Evolutionary conservation across 345 rosid genomes (phyloP).

Genomic region (Citropsis articulata): DNA sequence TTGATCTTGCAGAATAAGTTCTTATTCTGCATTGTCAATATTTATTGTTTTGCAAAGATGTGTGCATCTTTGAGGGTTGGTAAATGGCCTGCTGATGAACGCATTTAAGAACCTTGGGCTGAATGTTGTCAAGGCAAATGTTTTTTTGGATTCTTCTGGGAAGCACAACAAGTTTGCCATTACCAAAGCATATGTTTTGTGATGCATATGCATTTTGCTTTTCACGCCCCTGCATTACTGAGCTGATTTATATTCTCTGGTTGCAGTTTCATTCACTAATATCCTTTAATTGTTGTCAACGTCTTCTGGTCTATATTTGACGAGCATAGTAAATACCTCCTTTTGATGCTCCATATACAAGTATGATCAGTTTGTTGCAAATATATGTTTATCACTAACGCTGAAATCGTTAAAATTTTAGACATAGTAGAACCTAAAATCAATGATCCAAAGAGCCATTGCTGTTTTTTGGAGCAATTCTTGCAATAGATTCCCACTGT

Average conservation of each 20-base stretch:
- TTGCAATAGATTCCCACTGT: not conserved
- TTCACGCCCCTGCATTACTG: not conserved
- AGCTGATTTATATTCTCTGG: not conserved
- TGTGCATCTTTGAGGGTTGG: not conserved
- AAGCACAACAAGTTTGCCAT: constrained; percentile 87
- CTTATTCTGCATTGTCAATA: not conserved
- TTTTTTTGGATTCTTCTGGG: constrained; percentile 88
- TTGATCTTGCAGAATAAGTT: not conserved
- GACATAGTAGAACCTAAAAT: not conserved
- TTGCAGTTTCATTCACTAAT: not conserved
- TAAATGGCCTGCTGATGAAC: constrained; percentile 62
- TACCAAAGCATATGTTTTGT: constrained; percentile 70
- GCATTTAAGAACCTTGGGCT: constrained; percentile 89
- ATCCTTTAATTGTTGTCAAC: not conserved
- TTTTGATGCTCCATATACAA: not conserved
- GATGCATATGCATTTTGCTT: not conserved
- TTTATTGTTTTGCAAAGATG: not conserved
- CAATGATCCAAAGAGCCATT: not conserved
- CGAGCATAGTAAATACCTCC: not conserved
- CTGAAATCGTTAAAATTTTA: not conserved
- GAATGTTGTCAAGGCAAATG: constrained; percentile 92
- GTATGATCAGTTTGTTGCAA: not conserved
- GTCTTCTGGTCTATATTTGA: not conserved
- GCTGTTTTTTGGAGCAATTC: not conserved
- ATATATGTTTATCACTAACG: not conserved